Evolutionary conservation across 768 basidiomycete genomes (phyloP), one percentile per base, ranked within the genome.

Genomic region (Cubamyces lactineus): DNA sequence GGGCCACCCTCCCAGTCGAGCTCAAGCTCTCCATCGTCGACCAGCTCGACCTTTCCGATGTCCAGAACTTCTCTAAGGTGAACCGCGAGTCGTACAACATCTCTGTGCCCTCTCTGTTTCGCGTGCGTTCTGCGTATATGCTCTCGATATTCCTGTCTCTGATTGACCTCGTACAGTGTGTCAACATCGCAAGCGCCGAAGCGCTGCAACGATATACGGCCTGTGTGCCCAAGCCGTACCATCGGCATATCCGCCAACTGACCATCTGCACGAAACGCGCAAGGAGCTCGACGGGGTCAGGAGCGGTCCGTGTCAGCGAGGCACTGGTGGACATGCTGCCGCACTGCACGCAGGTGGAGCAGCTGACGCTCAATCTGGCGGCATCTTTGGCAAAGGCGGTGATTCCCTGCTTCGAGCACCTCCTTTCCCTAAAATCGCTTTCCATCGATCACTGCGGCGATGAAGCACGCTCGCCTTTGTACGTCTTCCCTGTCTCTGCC

Each of bases 1-100:
- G 89, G 89, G 68, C 78, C 62, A 52, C 72, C 23, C 85, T 91
- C 65, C 89, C 89, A 47, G 76, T 77, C 0, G 89, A 91, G 65
- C 84, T 91, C 72, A 85, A 84, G 74, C 78, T 87, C 66, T 75
- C 81, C 26, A 67, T 91, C 71, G 73, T 87, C 48, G 81, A 78
- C 46, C 70, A 73, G 60, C 80, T 89, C 67, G 78, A 78, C 48
- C 65, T 70, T 21, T 59, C 69, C 63, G 82, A 84, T 59, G 72
- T 83, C 38, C 73, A 77, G 23, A 70, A 80, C 0, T 77, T 89
- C 63, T 77, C 88, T 17, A 67, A 70, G 16, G 82, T 84, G 2
- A 79, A 83, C 72, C 74, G 77, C 28, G 67, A 77, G 34, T 81
- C 82, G 23, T 87, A 88, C 69, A 68, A 74, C 8, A 77, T 83